These are phyloP conservation scores for Malus sieversii DNA, from an alignment of 306 rosid species.

Conservation along the genomic window DNA sequence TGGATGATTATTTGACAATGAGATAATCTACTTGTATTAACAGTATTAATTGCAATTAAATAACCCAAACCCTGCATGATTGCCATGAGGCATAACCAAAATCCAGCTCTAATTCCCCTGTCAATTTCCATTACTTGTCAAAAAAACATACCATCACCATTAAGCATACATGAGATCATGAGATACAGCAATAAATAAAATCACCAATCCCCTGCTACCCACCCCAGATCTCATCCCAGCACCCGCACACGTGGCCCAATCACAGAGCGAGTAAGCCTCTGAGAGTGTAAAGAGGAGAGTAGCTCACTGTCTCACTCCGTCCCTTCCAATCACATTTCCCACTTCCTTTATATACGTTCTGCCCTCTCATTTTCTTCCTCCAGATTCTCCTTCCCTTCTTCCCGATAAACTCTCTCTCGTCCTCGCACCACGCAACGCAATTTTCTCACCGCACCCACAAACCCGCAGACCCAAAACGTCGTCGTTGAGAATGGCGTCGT, in stretches of 20 bases:
- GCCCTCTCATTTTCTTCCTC: not conserved
- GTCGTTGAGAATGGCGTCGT: slow-evolving; percentile 37
- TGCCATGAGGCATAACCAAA: not conserved
- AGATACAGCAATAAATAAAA: not conserved
- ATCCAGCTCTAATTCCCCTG: not conserved
- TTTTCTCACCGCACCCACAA: not conserved
- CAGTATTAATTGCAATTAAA: not conserved
- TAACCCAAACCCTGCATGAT: not conserved
- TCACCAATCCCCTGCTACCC: not conserved
- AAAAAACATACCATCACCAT: not conserved
- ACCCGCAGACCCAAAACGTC: not conserved
- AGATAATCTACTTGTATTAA: not conserved
- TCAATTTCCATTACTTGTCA: not conserved
- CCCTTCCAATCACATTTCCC: not conserved
- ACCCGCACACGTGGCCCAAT: not conserved
- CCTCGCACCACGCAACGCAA: not conserved
- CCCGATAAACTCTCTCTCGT: not conserved
- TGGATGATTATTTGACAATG: not conserved
- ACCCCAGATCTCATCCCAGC: not conserved
- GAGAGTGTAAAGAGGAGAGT: not conserved
- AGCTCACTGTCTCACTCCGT: not conserved
- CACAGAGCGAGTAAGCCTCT: not conserved
- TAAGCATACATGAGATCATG: too few species aligned
- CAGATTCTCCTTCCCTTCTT: not conserved
- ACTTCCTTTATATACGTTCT: not conserved